These are phyloP conservation scores for Dissophora ornata DNA, from an alignment of 192 early-diverging fungal species.

Conservation along the genomic window DNA sequence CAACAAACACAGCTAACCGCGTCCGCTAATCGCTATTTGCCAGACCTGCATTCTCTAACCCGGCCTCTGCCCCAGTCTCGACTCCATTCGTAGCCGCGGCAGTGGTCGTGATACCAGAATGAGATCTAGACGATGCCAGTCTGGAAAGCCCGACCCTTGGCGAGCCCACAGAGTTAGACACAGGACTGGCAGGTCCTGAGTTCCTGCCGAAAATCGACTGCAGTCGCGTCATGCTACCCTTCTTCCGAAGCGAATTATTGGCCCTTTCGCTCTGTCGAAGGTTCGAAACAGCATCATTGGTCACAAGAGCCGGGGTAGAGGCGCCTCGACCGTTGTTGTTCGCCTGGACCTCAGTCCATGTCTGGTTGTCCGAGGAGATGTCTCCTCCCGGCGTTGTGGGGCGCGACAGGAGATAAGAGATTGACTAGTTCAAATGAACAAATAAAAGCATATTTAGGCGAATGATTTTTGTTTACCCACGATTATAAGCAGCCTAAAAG, in stretches of 20 bases:
- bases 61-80: background rate
- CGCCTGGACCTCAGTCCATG: slow-evolving; percentile 44
- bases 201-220: slow-evolving; percentile 38
- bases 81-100: slow-evolving; percentile 1
- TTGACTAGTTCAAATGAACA: slow-evolving; percentile 10
- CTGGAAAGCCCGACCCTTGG: background rate
- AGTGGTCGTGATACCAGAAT: slow-evolving; percentile 5
- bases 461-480: no score
- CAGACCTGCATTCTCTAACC: background rate
- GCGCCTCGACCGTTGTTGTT: background rate
- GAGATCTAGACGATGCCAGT: background rate
- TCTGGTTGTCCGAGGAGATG: slow-evolving; percentile 33
- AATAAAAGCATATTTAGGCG: no score
- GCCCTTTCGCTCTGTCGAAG: slow-evolving; percentile 36
- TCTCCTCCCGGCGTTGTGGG: slow-evolving; percentile 25
- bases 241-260: slow-evolving; percentile 13
- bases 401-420: slow-evolving; percentile 35
- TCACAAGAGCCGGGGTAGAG: background rate
- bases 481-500: background rate
- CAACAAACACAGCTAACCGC: no score
- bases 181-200: slow-evolving; percentile 1
- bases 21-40: no score
- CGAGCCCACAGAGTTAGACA: slow-evolving; percentile 5
- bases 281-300: slow-evolving; percentile 22
- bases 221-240: slow-evolving; percentile 23